Conservation (phyloP, 2,329 filamentous ascomycete species). For the Stemphylium lycopersici region DNA sequence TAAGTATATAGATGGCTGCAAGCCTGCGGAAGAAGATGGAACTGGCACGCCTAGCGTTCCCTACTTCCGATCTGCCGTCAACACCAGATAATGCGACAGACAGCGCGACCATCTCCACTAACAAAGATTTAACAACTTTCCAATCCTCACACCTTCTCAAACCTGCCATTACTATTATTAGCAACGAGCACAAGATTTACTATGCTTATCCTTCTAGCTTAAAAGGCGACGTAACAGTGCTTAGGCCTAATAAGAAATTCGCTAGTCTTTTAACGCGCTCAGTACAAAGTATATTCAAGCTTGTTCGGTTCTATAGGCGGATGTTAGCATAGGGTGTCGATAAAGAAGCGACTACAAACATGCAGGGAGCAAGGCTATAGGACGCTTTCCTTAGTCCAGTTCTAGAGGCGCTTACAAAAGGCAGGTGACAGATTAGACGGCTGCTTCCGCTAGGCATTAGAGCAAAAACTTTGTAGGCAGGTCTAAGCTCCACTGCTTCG, state of each 20-base stretch:
- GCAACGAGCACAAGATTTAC: background rate
- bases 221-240: background rate
- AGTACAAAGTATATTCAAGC: background rate
- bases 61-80: background rate
- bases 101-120: background rate
- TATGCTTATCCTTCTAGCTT: background rate
- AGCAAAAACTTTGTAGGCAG: no score
- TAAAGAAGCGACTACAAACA: background rate
- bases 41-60: constrained; percentile 1
- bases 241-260: background rate
- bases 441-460: background rate
- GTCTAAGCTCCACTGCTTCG: no score
- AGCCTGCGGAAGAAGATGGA: constrained; percentile 25
- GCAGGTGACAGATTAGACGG: background rate
- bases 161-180: background rate
- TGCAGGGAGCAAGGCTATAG: background rate
- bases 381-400: background rate
- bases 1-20: constrained; percentile 26
- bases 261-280: background rate
- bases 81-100: background rate
- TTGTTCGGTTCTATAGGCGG: background rate
- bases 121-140: background rate
- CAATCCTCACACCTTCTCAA: background rate
- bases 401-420: background rate
- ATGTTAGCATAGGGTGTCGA: background rate